Conservation (phyloP, 768 basidiomycete species). For the Russula emetica region DNA sequence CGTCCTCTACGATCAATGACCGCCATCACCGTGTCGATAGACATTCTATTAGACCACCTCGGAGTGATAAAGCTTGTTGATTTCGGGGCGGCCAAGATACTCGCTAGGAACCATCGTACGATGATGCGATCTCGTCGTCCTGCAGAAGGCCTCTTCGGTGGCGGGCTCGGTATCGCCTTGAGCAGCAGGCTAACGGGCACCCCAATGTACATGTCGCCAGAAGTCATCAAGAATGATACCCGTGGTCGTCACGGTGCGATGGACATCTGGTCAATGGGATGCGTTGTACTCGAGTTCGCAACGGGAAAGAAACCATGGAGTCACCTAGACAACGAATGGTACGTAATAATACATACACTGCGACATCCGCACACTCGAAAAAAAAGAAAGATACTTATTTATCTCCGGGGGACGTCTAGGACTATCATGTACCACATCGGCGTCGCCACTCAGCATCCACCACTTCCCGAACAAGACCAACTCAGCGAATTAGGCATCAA, state of each 20-base stretch:
- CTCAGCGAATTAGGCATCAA: conserved; percentile 85
- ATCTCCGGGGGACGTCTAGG: conserved; percentile 43
- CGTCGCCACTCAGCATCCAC: conserved; percentile 93
- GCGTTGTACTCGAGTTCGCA: conserved; percentile 94
- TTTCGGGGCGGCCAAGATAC: conserved; percentile 95
- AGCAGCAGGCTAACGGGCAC: conserved; percentile 93
- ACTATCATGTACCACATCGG: conserved; percentile 99
- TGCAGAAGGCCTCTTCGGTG: conserved; percentile 38
- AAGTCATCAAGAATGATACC: conserved; percentile 92
- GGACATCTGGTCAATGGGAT: conserved; percentile 98
- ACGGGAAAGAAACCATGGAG: conserved; percentile 99
- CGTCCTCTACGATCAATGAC: neutral
- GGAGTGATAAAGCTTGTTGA: conserved; percentile 97
- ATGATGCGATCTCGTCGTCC: conserved; percentile 65
- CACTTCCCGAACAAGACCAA: conserved; percentile 86
- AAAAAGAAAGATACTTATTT: neutral
- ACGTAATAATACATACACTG: neutral
- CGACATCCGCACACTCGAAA: neutral
- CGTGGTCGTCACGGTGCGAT: conserved; percentile 88
- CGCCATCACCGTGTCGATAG: conserved; percentile 39
- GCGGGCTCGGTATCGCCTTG: conserved; percentile 40
- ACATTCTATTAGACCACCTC: conserved; percentile 84
- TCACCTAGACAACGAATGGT: conserved; percentile 99
- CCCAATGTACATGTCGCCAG: conserved; percentile 99
- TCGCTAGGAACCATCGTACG: conserved; percentile 84